These are phyloP conservation scores for Dictyostelium purpureum DNA, from an alignment of 78 protist species.

Conservation along the genomic window DNA sequence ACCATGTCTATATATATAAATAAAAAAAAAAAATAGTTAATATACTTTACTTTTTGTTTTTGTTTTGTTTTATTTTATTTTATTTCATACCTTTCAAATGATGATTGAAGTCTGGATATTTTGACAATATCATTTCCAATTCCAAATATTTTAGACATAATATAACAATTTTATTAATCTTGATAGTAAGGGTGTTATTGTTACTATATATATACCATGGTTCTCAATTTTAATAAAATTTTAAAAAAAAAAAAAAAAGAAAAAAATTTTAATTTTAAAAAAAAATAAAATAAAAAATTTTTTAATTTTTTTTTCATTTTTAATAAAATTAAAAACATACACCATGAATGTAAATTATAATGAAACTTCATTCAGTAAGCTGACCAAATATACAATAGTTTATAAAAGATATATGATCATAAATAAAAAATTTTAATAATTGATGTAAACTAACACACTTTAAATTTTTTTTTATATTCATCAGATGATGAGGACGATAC, in stretches of 20 bases:
- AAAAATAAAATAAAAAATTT: not conserved
- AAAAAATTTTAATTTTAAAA: not conserved
- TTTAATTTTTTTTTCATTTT: not conserved
- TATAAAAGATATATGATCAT: not conserved
- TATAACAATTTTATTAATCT: not conserved
- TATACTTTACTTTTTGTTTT: not conserved
- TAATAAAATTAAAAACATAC: not conserved
- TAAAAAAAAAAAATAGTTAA: not conserved
- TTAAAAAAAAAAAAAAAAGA: too few species aligned
- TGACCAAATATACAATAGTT: not conserved
- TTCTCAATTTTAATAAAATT: too few species aligned
- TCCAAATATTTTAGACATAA: constrained; percentile 17
- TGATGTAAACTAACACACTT: not conserved
- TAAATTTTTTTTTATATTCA: not conserved
- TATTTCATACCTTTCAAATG: constrained; percentile 30
- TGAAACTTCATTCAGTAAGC: not conserved
- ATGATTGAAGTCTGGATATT: constrained; percentile 24
- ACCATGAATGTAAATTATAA: not conserved
- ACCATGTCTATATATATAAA: constrained; percentile 26
- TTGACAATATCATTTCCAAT: constrained; percentile 70
- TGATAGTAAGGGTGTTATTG: too few species aligned
- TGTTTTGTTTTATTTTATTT: not conserved
- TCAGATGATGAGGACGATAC: constrained; percentile 64
- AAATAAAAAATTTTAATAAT: not conserved
- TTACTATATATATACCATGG: too few species aligned